phyloP scores from a whole-genome alignment of 176 grass and related monocot genomes.

The Leersia perrieri region DNA sequence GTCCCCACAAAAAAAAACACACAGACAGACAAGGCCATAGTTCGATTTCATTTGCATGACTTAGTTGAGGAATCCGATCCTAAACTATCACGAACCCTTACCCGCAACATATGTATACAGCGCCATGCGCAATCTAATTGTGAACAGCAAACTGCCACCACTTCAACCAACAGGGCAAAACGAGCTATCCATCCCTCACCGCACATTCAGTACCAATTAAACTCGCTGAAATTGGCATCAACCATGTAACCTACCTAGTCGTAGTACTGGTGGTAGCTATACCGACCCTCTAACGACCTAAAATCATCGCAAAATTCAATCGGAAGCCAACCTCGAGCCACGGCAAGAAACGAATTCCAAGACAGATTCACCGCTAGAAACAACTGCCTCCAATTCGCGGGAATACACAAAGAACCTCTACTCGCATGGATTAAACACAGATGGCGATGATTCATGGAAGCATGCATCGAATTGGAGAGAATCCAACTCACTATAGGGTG shows the following conservation, averaged over 20 bases:
- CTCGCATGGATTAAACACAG: not conserved
- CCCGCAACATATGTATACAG: not conserved
- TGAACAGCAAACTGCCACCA: not conserved
- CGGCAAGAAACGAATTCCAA: not conserved
- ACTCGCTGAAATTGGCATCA: not conserved
- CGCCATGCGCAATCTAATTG: not conserved
- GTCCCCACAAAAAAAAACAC: not conserved
- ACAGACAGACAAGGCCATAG: not conserved
- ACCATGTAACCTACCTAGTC: not conserved
- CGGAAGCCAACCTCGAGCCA: not conserved
- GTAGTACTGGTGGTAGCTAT: not conserved
- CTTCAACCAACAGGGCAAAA: not conserved
- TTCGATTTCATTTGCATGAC: not conserved
- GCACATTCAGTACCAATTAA: not conserved
- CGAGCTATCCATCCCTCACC: not conserved
- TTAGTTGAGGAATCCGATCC: not conserved
- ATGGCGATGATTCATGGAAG: conserved; percentile 5
- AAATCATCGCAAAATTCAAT: conserved; percentile 16
- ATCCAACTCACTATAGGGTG: conserved; percentile 84
- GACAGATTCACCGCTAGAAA: not conserved
- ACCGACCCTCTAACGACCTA: not conserved
- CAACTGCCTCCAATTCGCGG: not conserved
- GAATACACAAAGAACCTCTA: not conserved
- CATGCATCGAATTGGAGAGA: not conserved
- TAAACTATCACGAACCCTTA: not conserved